Base-by-base conservation (phyloP, 2,329 filamentous ascomycete genomes). In the Cladosporium sp. region DNA sequence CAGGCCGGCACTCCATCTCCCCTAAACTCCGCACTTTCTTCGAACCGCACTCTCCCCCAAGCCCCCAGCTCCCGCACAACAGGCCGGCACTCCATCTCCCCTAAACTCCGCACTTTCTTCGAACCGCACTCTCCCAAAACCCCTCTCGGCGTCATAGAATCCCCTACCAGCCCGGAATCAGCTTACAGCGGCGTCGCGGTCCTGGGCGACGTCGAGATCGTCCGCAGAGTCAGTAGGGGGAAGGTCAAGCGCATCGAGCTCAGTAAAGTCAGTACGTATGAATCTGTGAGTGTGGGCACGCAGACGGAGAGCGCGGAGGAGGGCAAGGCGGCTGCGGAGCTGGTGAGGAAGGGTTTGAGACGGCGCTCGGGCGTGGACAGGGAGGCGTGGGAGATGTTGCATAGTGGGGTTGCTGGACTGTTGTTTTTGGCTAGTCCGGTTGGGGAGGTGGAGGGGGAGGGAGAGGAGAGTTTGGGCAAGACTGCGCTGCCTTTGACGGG, bases 1-100 rank as follows among this genome's bases (percentile, higher is more conserved):
- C 15, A 12, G 16, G 13, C 18, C 18, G 38, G 36, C 19, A 39
- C 13, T 48, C 45, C 19, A 39, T 48, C 27, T 48, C 45, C 15
- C 45, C 36, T 7, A 48, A 48, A 32, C 36, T 48, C 11, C 45
- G 45, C 18, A 48, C 45, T 7, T 48, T 48, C 36, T 48, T 48
- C 19, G 36, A 20, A 2, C 36, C 36, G 5, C 36, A 9, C 16
- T 20, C 36, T 5, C 36, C 36, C 36, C 9, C 35, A 7, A 16
- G 3, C 15, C 36, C 36, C 16, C 19, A 16, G 16, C 36, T 20
- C 18, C 36, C 36, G 7, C 6, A 22, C 36, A 1, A 38, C 15
- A 12, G 16, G 13, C 18, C 18, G 38, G 36, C 19, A 39, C 13
- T 48, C 45, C 19, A 39, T 48, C 27, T 48, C 45, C 15, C 45